Conservation (phyloP, 495 filamentous ascomycete species). For the Trichoderma parareesei region DNA sequence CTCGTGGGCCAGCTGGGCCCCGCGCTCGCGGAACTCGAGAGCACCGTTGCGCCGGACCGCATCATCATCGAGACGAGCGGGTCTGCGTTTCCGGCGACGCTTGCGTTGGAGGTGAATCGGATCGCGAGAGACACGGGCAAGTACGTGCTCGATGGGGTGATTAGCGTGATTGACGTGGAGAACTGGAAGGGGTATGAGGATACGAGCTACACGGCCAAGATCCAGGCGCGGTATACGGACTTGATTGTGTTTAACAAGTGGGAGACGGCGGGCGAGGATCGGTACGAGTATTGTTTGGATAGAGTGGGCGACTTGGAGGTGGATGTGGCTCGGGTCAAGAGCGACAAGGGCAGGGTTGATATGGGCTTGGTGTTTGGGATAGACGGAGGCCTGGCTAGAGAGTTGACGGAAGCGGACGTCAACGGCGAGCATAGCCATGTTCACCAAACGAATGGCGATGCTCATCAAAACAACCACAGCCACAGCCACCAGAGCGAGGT, state of each 20-base stretch:
- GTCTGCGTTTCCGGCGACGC: constrained; percentile 77
- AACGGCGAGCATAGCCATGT: constrained; percentile 20
- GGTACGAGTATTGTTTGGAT: constrained; percentile 76
- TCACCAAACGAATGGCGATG: constrained; percentile 27
- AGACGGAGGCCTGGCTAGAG: constrained; percentile 67
- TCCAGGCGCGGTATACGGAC: constrained; percentile 87
- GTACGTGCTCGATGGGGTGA: constrained; percentile 81
- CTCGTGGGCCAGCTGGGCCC: constrained; percentile 82
- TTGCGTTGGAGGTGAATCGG: constrained; percentile 90
- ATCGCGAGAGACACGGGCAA: constrained; percentile 51
- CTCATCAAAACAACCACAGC: constrained; percentile 31
- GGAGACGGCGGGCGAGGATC: constrained; percentile 63
- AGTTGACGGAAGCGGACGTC: constrained; percentile 33
- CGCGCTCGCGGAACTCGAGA: constrained; percentile 63
- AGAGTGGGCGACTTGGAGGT: constrained; percentile 79
- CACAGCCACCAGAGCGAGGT: constrained; percentile 73
- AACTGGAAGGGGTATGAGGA: constrained; percentile 96
- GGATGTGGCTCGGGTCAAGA: constrained; percentile 72
- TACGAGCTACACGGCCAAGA: constrained; percentile 75
- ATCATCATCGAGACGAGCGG: constrained; percentile 92
- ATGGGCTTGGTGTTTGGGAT: constrained; percentile 76
- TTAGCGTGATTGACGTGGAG: constrained; percentile 91
- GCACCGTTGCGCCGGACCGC: constrained; percentile 57
- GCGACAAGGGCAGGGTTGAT: constrained; percentile 63
- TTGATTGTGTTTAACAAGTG: constrained; percentile 94